Base-by-base conservation (phyloP, 352 stramenopile species). In the Pythium periplocum region DNA sequence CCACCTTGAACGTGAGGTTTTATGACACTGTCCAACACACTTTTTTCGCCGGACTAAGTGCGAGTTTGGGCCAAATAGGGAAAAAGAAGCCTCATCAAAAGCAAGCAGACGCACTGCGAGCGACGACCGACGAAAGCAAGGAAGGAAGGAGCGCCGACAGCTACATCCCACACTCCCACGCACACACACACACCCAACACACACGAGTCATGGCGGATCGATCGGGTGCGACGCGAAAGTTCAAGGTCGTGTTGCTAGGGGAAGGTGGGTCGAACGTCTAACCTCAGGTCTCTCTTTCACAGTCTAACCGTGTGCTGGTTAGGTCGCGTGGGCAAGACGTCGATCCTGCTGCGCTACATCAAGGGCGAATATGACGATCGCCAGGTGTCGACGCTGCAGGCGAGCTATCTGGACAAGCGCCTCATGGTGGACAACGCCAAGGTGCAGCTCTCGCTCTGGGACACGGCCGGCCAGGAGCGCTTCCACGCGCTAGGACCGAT, bases 311-410 rank as follows among this genome's bases (percentile, higher is more conserved):
- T 26, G n/a, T 42, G 44, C 4, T 35, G 8, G 7, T 49, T 76
- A 96, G 92, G 90, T 38, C 86, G 91, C 44, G 93, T 98, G 44
- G 93, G 93, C 43, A 98, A 98, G 69, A 98, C 93, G 33, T 98
- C 90, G 37, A 98, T 98, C 48, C 66, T 98, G 17, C 62, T 98
- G 53, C 81, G 91, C 38, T 98, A 97, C 64, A 92, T 96, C 61
- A 93, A 95, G 64, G 89, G 93, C 66, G 86, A 96, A 52, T 98
- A 97, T 68, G 75, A 96, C 61, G 93, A 97, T 43, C 70, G 80
- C 9, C 89, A 97, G 65, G 80, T 93, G 34, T 96, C 90, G 51
- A 98, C 93, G 45, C 72, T 97, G 12, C 89, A 98, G 64, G 93
- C 93, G 10, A 97, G 87, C 40, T 98, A 97, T 61, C 62, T 98